Conservation (phyloP, 176 grass and related monocot species). For the Puya raimondii region DNA sequence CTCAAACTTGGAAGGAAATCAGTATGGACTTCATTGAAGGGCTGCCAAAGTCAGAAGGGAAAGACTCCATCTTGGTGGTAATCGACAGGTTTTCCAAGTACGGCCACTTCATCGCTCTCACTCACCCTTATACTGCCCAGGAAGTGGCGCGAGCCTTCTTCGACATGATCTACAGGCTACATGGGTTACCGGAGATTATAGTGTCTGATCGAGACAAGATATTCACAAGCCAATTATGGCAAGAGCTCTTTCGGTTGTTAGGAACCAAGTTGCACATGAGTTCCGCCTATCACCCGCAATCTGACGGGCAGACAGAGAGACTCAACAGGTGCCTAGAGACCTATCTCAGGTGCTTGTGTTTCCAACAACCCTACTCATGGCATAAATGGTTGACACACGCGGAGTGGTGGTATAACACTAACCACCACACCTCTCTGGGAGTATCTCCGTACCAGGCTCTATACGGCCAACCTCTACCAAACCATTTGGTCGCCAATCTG, state of each 20-base stretch:
- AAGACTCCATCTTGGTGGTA: not conserved
- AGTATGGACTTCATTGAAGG: no score
- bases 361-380: not conserved
- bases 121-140: not conserved
- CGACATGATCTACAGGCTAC: not conserved
- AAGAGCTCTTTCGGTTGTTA: not conserved
- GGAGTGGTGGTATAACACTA: not conserved
- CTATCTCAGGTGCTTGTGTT: not conserved
- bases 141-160: not conserved
- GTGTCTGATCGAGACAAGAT: not conserved
- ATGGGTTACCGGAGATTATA: not conserved
- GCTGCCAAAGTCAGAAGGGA: not conserved
- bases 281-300: not conserved
- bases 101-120: not conserved
- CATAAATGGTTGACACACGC: not conserved
- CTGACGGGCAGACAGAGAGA: not conserved
- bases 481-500: not conserved
- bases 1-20: no score
- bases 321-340: not conserved
- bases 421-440: not conserved
- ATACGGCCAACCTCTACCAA: not conserved
- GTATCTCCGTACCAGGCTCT: not conserved
- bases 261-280: not conserved
- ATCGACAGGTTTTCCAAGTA: slow-evolving; percentile 6
- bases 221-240: not conserved